A percentile compares a stretch with the other conserved stretches of the same genome.
Conservation (phyloP, 2,329 filamentous ascomycete genomes). For the Paraphaeosphaeria minitans region DNA sequence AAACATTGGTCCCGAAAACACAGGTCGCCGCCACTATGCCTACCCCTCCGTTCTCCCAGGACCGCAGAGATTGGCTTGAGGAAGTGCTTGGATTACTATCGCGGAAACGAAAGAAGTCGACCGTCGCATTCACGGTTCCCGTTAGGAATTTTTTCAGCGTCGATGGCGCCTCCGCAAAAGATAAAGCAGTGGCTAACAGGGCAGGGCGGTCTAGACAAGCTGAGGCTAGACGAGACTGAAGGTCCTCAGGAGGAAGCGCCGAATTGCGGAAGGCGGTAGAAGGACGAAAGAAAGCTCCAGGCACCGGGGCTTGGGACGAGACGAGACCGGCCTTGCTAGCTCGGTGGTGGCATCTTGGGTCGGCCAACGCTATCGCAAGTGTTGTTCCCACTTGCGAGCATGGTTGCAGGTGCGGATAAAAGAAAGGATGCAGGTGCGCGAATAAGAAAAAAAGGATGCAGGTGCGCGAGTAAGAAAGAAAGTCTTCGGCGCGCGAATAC, state of each 20-base stretch:
- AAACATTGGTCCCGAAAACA: no score
- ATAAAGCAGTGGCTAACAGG: conserved; percentile 50
- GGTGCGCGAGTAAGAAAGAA: no score
- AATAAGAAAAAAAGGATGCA: no score
- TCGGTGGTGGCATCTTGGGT: no score
- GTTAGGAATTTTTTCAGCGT: conserved; percentile 9
- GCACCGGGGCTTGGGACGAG: no score
- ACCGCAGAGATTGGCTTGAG: conserved; percentile 43
- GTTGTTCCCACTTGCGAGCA: no score
- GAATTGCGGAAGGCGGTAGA: conserved; percentile 33
- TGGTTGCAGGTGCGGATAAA: no score
- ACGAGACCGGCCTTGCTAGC: no score
- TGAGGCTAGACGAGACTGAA: conserved; percentile 41
- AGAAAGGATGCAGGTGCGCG: no score
- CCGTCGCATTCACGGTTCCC: conserved; percentile 17
- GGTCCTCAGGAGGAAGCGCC: conserved; percentile 29
- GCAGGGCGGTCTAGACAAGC: conserved; percentile 51
- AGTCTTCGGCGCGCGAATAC: no score
- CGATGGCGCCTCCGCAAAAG: conserved; percentile 34
- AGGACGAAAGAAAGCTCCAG: conserved; percentile 28
- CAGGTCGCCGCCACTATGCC: conserved; percentile 28
- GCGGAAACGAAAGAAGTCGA: conserved; percentile 17
- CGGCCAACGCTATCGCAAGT: no score
- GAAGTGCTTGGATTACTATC: conserved; percentile 37
- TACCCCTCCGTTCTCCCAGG: conserved; percentile 43